A percentile compares a stretch with the other conserved stretches of the same genome.
Evolutionary conservation across 495 filamentous ascomycete genomes (phyloP).

Genomic region (Hypoxylon lenormandii): DNA sequence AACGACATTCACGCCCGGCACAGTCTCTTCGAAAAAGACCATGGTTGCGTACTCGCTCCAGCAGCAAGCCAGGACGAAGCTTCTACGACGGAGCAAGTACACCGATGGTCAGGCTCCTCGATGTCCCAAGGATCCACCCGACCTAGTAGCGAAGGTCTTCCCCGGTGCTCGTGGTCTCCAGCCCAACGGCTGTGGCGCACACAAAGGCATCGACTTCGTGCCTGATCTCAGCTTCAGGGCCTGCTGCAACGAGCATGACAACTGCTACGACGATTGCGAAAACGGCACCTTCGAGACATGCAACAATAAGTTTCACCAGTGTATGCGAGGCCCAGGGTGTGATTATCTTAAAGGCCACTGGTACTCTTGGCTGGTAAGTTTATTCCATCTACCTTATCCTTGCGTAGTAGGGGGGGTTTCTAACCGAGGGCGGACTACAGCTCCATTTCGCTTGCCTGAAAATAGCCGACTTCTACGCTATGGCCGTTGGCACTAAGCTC

Average conservation of each 20-base stretch:
- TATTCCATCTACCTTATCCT: neutral
- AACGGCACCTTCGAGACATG: conserved; percentile 27
- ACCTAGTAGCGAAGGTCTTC: conserved; percentile 3
- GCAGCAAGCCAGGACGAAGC: neutral
- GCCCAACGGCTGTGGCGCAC: conserved; percentile 17
- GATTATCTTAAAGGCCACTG: conserved; percentile 1
- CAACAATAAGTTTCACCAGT: conserved; percentile 25
- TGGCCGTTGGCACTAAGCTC: neutral
- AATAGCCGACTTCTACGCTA: conserved; percentile 27
- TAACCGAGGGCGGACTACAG: neutral
- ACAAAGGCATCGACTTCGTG: neutral
- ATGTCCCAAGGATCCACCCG: conserved; percentile 1
- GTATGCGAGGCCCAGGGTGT: conserved; percentile 14
- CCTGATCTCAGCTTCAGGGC: conserved; percentile 32
- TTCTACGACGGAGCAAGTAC: conserved; percentile 2
- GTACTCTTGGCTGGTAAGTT: conserved; percentile 6
- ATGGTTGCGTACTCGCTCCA: conserved; percentile 10
- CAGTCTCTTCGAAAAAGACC: neutral
- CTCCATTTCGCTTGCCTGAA: conserved; percentile 22
- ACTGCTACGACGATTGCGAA: conserved; percentile 27
- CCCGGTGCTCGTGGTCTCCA: neutral
- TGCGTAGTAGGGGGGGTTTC: neutral
- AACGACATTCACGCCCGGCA: conserved; percentile 1
- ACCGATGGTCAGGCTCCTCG: neutral
- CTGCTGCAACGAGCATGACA: conserved; percentile 32